Evolutionary conservation across 495 filamentous ascomycete species (phyloP).

Genomic region (Lophiostoma macrostomum): DNA sequence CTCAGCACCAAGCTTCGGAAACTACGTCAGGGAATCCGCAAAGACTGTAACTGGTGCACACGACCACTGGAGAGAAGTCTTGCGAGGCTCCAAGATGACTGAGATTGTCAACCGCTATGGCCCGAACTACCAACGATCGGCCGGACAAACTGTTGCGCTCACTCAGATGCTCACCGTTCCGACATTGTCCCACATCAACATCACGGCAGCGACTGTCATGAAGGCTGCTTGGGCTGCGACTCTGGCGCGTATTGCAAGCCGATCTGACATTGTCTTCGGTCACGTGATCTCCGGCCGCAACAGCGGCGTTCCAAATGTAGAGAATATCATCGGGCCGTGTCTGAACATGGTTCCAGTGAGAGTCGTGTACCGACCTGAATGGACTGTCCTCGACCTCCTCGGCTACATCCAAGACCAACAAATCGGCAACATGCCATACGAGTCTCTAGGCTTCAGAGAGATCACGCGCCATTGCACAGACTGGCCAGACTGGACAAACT

Average conservation of each 20-base stretch:
- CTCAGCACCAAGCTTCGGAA: slow-evolving; percentile 23
- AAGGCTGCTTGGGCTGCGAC: slow-evolving; percentile 57
- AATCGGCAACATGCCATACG: slow-evolving; percentile 56
- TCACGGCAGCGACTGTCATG: slow-evolving; percentile 56
- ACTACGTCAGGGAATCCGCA: slow-evolving; percentile 22
- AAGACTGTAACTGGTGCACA: slow-evolving; percentile 17
- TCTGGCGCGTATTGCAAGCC: slow-evolving; percentile 50
- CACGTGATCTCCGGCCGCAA: slow-evolving; percentile 56
- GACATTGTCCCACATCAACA: slow-evolving; percentile 35
- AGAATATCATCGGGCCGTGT: slow-evolving; percentile 56
- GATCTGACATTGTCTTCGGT: slow-evolving; percentile 55
- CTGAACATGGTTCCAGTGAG: slow-evolving; percentile 60
- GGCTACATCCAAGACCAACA: slow-evolving; percentile 57
- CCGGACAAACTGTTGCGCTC: slow-evolving; percentile 18
- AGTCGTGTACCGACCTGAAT: slow-evolving; percentile 49
- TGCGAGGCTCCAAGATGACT: slow-evolving; percentile 32
- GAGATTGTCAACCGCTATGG: slow-evolving; percentile 29
- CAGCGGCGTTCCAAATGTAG: slow-evolving; percentile 52
- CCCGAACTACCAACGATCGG: slow-evolving; percentile 25
- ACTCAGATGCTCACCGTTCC: slow-evolving; percentile 18
- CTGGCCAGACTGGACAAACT: slow-evolving; percentile 36
- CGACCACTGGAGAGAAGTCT: slow-evolving; percentile 29
- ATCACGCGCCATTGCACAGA: slow-evolving; percentile 38
- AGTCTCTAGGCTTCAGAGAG: slow-evolving; percentile 40
- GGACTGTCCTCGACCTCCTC: slow-evolving; percentile 53